A percentile compares a stretch with the other conserved stretches of the same genome.
Evolutionary conservation across 805 yeast species (phyloP).

Genomic region (Aciculoconidium aculeatum): DNA sequence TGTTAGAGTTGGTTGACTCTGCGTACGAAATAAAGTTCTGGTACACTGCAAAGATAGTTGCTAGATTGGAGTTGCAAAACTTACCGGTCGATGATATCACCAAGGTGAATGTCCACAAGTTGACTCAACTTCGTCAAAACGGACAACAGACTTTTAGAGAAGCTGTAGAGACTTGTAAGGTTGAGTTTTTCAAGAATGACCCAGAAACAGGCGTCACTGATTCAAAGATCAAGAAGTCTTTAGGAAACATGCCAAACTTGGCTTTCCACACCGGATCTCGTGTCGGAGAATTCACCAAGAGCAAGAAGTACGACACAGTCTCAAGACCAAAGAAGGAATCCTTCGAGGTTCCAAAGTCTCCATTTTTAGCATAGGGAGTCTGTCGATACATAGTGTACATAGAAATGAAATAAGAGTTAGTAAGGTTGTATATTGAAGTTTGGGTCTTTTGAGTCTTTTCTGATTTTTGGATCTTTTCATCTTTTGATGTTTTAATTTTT

Average conservation of each 20-base stretch:
- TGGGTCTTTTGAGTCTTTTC: too few species aligned
- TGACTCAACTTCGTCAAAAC: constrained; percentile 40
- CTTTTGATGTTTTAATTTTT: too few species aligned
- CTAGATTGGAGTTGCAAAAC: constrained; percentile 66
- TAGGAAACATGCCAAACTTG: constrained; percentile 28
- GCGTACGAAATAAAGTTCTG: constrained; percentile 64
- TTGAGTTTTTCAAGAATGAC: constrained; percentile 30
- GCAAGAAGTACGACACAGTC: constrained; percentile 30
- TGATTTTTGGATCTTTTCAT: too few species aligned
- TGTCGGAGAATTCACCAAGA: constrained; percentile 18
- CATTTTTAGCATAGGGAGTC: constrained; percentile 6
- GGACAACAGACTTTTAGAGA: constrained; percentile 51
- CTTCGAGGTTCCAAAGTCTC: constrained; percentile 19
- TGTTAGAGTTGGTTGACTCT: constrained; percentile 76
- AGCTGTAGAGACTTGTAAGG: constrained; percentile 51
- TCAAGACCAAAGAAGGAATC: constrained; percentile 17
- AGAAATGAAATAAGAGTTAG: not conserved
- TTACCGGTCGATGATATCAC: constrained; percentile 47
- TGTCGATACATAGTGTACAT: constrained; percentile 1
- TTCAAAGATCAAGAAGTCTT: constrained; percentile 19
- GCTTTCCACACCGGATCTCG: constrained; percentile 22
- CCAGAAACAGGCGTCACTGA: constrained; percentile 22
- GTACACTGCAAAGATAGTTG: constrained; percentile 75
- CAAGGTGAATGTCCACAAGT: constrained; percentile 46
- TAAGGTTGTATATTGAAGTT: not conserved